Evolutionary conservation across 83 land plant species (phyloP).

Genomic region (Thuja plicata): DNA sequence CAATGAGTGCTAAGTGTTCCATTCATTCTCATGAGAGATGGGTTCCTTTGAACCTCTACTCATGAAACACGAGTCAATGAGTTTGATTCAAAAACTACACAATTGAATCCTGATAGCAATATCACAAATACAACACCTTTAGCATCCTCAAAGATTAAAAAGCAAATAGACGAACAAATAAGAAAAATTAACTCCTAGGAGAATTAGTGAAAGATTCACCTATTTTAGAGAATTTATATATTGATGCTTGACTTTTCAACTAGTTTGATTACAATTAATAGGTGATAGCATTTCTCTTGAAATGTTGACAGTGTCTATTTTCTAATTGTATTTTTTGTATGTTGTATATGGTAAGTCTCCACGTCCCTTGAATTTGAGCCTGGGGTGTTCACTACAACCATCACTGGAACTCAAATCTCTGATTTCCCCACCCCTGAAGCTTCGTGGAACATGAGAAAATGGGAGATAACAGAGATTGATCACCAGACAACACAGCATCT

Average conservation of each 20-base stretch:
- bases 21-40: too few species aligned
- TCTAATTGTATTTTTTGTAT: not conserved
- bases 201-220: not conserved
- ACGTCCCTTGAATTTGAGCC: not conserved
- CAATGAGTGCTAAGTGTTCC: too few species aligned
- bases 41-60: too few species aligned
- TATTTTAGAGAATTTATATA: not conserved
- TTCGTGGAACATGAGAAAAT: not conserved
- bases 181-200: not conserved
- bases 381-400: not conserved
- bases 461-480: not conserved
- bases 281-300: not conserved
- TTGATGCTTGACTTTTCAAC: not conserved
- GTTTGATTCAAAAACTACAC: too few species aligned
- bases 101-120: too few species aligned
- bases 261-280: not conserved
- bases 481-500: not conserved
- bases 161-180: not conserved
- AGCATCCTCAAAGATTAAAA: not conserved
- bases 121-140: not conserved
- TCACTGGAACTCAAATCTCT: not conserved
- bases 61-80: too few species aligned
- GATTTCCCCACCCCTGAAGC: not conserved
- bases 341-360: not conserved
- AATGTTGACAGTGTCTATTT: not conserved